These are phyloP conservation scores for Kickxella alabastrina DNA, from an alignment of 192 early-diverging fungal species.

Conservation along the genomic window DNA sequence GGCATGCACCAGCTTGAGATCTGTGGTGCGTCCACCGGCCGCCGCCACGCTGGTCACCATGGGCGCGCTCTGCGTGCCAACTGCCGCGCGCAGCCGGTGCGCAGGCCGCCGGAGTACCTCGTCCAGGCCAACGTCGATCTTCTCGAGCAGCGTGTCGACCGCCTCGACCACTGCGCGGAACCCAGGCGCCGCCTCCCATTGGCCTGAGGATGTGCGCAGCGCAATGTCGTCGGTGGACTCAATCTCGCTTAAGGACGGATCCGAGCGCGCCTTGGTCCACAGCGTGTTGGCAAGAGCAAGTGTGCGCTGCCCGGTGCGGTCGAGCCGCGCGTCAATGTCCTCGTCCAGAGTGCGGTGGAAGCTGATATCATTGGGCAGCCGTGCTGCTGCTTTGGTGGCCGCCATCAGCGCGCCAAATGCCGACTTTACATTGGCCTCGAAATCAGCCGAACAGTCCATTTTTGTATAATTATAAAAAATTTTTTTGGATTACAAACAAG, in stretches of 20 bases:
- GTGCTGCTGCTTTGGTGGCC: slow-evolving; percentile 60
- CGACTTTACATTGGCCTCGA: slow-evolving; percentile 21
- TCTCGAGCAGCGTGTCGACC: slow-evolving; percentile 79
- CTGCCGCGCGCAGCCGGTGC: slow-evolving; percentile 14
- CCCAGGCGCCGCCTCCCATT: slow-evolving; percentile 65
- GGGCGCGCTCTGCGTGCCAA: slow-evolving; percentile 34
- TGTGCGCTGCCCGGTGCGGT: slow-evolving; percentile 16
- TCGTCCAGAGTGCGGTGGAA: slow-evolving; percentile 65
- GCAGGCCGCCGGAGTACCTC: slow-evolving; percentile 52
- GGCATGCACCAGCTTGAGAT: slow-evolving; percentile 62
- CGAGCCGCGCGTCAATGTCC: slow-evolving; percentile 47
- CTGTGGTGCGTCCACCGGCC: slow-evolving; percentile 21
- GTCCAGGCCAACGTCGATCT: slow-evolving; percentile 77
- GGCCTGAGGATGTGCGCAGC: slow-evolving; percentile 37
- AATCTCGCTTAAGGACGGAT: slow-evolving; percentile 4
- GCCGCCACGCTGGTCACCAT: slow-evolving; percentile 23
- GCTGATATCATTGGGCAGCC: slow-evolving; percentile 57
- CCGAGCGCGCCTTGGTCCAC: slow-evolving; percentile 15
- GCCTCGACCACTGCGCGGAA: slow-evolving; percentile 67
- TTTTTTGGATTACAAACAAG: not conserved
- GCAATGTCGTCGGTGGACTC: slow-evolving; percentile 37
- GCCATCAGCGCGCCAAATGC: slow-evolving; percentile 52
- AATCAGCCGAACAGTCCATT: slow-evolving; percentile 18
- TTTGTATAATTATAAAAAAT: not conserved
- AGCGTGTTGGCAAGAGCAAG: slow-evolving; percentile 32